A percentile compares a stretch with the other conserved stretches of the same genome.
Conservation (phyloP, 108 stramenopile genomes). For the Cyclotella kingstonii region DNA sequence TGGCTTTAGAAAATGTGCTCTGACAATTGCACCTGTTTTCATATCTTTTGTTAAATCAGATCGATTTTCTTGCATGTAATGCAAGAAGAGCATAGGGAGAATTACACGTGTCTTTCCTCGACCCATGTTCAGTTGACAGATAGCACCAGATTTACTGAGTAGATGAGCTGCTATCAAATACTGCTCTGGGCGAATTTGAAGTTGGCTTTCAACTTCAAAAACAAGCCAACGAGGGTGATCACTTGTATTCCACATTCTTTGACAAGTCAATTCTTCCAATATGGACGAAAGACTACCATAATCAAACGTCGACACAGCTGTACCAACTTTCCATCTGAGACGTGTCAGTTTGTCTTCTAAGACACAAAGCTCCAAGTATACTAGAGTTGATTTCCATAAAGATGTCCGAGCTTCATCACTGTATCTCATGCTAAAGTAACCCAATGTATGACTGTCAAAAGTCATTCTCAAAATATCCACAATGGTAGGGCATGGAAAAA, state of each 20-base stretch:
- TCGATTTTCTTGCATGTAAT: no score
- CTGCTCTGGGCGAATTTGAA: conserved; percentile 54
- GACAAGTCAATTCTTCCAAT: conserved; percentile 23
- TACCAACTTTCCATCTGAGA: no score
- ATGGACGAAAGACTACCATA: conserved; percentile 4
- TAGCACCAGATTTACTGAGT: conserved; percentile 45
- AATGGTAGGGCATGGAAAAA: conserved; percentile 17
- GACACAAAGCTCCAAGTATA: conserved; percentile 49
- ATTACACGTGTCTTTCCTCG: conserved; percentile 60
- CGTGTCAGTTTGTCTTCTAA: conserved; percentile 47
- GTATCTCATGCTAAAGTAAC: conserved; percentile 26
- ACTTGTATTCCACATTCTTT: conserved; percentile 28
- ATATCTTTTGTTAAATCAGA: conserved; percentile 14
- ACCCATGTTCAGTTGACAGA: conserved; percentile 62
- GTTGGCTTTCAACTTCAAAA: conserved; percentile 50
- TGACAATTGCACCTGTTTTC: no score
- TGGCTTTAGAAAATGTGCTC: conserved; percentile 44
- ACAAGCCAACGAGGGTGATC: conserved; percentile 53
- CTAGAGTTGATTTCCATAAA: conserved; percentile 4
- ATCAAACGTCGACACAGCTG: background rate
- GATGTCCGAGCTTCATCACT: background rate
- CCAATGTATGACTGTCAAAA: background rate
- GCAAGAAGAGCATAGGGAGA: conserved; percentile 47
- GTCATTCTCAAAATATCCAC: conserved; percentile 29
- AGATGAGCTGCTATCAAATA: conserved; percentile 51